Base-by-base conservation (phyloP, 208 protist species). In the Acanthamoeba triangularis region DNA sequence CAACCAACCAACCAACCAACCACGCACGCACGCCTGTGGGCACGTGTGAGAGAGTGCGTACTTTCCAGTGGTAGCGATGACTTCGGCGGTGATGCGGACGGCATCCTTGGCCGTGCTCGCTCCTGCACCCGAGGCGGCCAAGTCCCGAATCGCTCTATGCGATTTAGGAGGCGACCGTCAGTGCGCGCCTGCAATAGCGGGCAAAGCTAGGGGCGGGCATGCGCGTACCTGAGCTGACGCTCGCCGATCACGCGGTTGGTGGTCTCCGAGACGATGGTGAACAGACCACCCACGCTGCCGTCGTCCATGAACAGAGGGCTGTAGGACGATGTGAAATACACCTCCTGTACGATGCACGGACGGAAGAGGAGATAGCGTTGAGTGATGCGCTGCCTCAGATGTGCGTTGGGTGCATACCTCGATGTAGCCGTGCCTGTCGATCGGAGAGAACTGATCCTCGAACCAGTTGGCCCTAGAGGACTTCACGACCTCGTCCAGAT, bases 271-370 rank as follows among this genome's bases (percentile, higher is more conserved):
- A 76, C 65, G 37, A 76, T 93, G 41, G 63, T 78, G 37, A 69
- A 93, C 35, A 93, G 56, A 18, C 87, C 87, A 25, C 87, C 56
- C 35, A 93, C 87, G 87, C 59, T 76, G 35, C 87, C 65, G 25
- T 93, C 87, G 37, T 93, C 63, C 63, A 88, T 88, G 61, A 93
- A 93, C 41, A 93, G 56, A 72, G 87, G 87, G 65, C 87, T 78
- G 44, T 93, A 93, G 30, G 87, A 93, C 18, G 65, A 93, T 14
- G 63, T 93, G 41, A 93, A 93, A 25, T 93, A 93, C 28, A 33
- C 37, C 47, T 93, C 87, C 87, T 92, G 56, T 2, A 91, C 59
- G 7, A n/a, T 23, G 54, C 54, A 28, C 35, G 37, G 0, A 25
- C 1, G 35, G n/a, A n/a, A 41, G 35, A 44, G 33, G 1, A 2